Evolutionary conservation across 257 asterid genomes (phyloP).

Genomic region (Solanum boliviense): DNA sequence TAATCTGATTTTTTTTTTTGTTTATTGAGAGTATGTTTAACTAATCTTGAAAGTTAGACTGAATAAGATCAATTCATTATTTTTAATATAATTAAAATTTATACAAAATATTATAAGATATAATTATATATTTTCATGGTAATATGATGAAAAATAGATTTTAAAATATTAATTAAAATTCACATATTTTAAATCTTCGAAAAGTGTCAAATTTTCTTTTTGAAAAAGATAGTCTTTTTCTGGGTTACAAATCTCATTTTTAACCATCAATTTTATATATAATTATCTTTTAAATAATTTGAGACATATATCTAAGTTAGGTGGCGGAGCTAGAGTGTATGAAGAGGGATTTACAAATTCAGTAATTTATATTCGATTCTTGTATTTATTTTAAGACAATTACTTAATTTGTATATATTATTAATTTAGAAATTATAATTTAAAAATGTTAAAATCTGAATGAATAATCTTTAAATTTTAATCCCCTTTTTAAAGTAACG

Average conservation of each 20-base stretch:
- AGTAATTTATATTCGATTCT: background rate
- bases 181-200: background rate
- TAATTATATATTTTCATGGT: background rate
- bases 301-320: background rate
- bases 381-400: background rate
- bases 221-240: no score
- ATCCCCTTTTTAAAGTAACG: background rate
- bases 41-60: background rate
- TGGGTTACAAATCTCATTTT: background rate
- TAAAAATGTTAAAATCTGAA: background rate
- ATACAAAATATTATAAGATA: background rate
- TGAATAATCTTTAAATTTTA: background rate
- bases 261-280: background rate
- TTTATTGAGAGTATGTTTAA: background rate
- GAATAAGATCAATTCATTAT: background rate
- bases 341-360: background rate
- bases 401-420: background rate
- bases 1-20: background rate
- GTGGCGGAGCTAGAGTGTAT: background rate
- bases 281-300: background rate
- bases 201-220: background rate
- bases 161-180: background rate
- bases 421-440: background rate
- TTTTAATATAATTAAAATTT: background rate
- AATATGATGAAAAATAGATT: background rate